These are phyloP conservation scores for Alternaria sp. DNA, from an alignment of 2,329 filamentous ascomycete genomes.

Conservation along the genomic window DNA sequence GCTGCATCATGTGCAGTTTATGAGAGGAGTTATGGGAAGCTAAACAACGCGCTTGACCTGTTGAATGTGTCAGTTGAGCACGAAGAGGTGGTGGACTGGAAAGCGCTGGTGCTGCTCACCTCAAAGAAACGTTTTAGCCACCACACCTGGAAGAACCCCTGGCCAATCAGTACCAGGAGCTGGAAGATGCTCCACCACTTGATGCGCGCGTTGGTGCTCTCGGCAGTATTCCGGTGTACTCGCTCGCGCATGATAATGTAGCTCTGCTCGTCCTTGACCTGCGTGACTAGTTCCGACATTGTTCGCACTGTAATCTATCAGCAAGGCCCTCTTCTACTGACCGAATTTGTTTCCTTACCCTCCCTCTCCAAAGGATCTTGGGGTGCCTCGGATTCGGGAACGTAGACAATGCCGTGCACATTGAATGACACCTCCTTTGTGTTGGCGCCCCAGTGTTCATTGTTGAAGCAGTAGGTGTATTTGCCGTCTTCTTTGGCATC, in stretches of 20 bases:
- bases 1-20: not conserved
- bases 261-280: conserved; percentile 97
- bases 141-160: conserved; percentile 98
- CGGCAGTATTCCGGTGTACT: conserved; percentile 96
- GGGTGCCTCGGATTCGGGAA: conserved; percentile 83
- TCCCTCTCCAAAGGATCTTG: conserved; percentile 90
- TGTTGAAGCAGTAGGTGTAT: conserved; percentile 98
- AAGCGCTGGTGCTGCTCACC: conserved; percentile 55
- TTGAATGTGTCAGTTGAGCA: conserved; percentile 15
- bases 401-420: conserved; percentile 97
- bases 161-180: conserved; percentile 83
- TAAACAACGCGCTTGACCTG: conserved; percentile 49
- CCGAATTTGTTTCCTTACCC: conserved; percentile 63
- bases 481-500: conserved; percentile 84
- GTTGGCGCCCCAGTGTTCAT: conserved; percentile 95
- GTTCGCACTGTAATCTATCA: conserved; percentile 69
- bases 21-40: conserved; percentile 1
- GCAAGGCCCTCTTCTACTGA: not conserved
- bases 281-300: conserved; percentile 83
- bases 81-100: not conserved
- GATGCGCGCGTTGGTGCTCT: conserved; percentile 95
- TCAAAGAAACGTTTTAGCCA: conserved; percentile 99
- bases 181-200: conserved; percentile 99
- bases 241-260: conserved; percentile 96
- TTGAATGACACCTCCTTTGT: conserved; percentile 99